Conservation (phyloP, 2,329 filamentous ascomycete species). For the Diaporthe vaccinii region DNA sequence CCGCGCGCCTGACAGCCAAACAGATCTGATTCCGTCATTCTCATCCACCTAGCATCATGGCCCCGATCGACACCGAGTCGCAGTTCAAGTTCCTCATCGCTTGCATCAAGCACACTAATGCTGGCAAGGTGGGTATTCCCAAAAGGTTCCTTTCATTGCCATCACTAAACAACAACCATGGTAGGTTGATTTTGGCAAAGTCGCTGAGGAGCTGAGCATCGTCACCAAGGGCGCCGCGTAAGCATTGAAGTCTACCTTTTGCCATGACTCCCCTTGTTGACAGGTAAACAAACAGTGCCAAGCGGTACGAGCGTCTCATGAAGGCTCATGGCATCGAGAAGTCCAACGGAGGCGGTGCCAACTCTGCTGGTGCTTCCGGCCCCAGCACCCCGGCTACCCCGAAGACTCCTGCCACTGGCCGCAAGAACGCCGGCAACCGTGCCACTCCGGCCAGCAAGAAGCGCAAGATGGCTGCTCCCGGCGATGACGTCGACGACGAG, state of each 20-base stretch:
- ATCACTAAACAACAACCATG: slow-evolving; percentile 39
- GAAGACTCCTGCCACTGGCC: slow-evolving; percentile 27
- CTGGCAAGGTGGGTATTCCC: slow-evolving; percentile 66
- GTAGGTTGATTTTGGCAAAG: slow-evolving; percentile 75
- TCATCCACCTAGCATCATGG: slow-evolving; percentile 57
- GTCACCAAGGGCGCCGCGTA: slow-evolving; percentile 78
- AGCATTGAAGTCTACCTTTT: slow-evolving; percentile 50
- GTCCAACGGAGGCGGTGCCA: slow-evolving; percentile 33
- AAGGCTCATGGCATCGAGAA: slow-evolving; percentile 66
- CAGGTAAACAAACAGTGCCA: slow-evolving; percentile 62
- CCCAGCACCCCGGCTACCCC: slow-evolving; percentile 31
- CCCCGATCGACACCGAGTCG: slow-evolving; percentile 62
- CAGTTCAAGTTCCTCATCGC: slow-evolving; percentile 76
- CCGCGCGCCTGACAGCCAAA: slow-evolving; percentile 24
- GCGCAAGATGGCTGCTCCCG: slow-evolving; percentile 41
- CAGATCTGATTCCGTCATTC: slow-evolving; percentile 28
- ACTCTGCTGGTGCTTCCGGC: slow-evolving; percentile 37
- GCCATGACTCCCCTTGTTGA: neutral
- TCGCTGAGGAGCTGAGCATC: slow-evolving; percentile 74
- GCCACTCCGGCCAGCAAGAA: slow-evolving; percentile 43
- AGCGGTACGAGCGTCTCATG: slow-evolving; percentile 77
- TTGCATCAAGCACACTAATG: slow-evolving; percentile 73
- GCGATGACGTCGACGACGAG: slow-evolving; percentile 42
- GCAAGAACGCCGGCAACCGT: slow-evolving; percentile 35
- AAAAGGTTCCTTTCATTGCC: neutral